These are phyloP conservation scores for Capsicum baccatum DNA, from an alignment of 257 asterid genomes.

Conservation along the genomic window DNA sequence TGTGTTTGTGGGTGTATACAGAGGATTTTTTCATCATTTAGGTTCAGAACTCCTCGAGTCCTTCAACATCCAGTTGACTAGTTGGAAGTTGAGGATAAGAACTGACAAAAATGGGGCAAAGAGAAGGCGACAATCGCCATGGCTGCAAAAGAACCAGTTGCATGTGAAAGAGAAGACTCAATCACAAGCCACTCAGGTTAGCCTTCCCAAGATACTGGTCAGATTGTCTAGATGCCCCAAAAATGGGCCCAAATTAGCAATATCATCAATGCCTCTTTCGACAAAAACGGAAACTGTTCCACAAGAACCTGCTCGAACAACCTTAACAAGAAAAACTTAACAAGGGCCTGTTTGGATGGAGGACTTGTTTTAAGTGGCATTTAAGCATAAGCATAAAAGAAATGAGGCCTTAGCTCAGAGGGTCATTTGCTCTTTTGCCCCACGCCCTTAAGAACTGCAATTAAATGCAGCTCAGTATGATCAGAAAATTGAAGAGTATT, in stretches of 20 bases:
- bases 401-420: neutral
- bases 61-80: too few species aligned
- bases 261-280: slow-evolving; percentile 2
- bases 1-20: neutral
- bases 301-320: neutral
- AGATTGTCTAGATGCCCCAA: neutral
- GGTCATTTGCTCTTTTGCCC: neutral
- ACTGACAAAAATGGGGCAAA: neutral
- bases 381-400: neutral
- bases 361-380: neutral
- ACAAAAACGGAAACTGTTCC: neutral
- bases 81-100: too few species aligned
- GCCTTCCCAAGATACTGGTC: slow-evolving; percentile 12
- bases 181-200: neutral
- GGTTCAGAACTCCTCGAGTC: neutral
- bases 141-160: slow-evolving; percentile 22
- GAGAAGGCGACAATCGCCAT: neutral
- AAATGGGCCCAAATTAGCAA: neutral
- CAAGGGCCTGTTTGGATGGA: neutral
- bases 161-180: slow-evolving; percentile 6
- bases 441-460: neutral
- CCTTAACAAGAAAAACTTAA: neutral
- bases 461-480: neutral
- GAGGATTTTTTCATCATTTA: neutral
- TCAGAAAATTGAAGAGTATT: neutral